phyloP scores from a whole-genome alignment of 1,139 yeast genomes.

The Kluyveromyces sp. region DNA sequence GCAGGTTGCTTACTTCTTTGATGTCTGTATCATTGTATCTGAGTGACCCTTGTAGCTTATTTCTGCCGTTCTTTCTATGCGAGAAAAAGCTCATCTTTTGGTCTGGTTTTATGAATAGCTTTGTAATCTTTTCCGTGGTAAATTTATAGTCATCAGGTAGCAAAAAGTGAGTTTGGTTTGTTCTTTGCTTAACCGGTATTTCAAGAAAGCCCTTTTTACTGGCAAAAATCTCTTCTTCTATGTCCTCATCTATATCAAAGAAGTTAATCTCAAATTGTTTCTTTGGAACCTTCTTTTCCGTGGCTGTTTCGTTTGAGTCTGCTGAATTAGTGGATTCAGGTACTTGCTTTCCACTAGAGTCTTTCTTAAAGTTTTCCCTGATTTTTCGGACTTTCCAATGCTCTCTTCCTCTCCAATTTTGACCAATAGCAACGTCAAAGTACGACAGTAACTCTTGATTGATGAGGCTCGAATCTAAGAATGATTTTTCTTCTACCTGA shows the following conservation, averaged over 20 bases:
- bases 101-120: slow-evolving; percentile 62
- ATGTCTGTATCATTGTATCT: slow-evolving; percentile 8
- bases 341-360: slow-evolving; percentile 3
- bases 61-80: slow-evolving; percentile 10
- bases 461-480: slow-evolving; percentile 32
- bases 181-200: slow-evolving; percentile 38
- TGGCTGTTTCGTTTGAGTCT: slow-evolving; percentile 34
- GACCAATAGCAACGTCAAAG: slow-evolving; percentile 61
- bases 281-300: slow-evolving; percentile 29
- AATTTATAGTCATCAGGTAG: slow-evolving; percentile 74
- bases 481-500: slow-evolving; percentile 9
- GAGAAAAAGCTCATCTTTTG: slow-evolving; percentile 32
- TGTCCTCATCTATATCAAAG: slow-evolving; percentile 31
- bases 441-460: slow-evolving; percentile 71
- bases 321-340: slow-evolving; percentile 21
- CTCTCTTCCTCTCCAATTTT: slow-evolving; percentile 87
- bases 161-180: slow-evolving; percentile 37
- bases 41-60: slow-evolving; percentile 3
- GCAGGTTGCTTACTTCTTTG: slow-evolving; percentile 10
- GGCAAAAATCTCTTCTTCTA: slow-evolving; percentile 41
- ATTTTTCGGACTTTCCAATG: slow-evolving; percentile 81
- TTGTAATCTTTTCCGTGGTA: slow-evolving; percentile 59
- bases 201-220: slow-evolving; percentile 37
- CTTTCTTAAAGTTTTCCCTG: slow-evolving; percentile 30
- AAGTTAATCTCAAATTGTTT: slow-evolving; percentile 43